Percentiles rank a stretch among this genome's conserved stretches.
These are phyloP conservation scores for Olyra latifolia DNA, from an alignment of 176 grass and related monocot genomes.

Conservation along the genomic window DNA sequence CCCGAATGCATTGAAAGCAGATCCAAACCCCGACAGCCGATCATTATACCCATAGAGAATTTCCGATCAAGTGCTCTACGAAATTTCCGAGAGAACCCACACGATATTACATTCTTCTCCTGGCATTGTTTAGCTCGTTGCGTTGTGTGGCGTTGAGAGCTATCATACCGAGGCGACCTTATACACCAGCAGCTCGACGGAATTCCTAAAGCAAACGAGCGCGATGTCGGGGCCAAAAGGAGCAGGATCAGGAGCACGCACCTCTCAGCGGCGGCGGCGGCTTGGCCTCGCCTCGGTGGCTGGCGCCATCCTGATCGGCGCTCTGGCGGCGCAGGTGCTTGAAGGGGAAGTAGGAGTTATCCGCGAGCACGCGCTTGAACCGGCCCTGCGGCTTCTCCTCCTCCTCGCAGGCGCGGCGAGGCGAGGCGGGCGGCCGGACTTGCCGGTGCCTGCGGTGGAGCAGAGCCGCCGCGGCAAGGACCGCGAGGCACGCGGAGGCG, in stretches of 20 bases:
- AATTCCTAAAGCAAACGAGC: neutral
- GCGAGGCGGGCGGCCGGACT: neutral
- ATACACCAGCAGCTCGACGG: neutral
- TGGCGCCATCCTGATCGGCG: conserved; percentile 18
- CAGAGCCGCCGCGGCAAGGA: conserved; percentile 42
- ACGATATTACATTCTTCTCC: neutral
- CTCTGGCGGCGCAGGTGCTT: conserved; percentile 65
- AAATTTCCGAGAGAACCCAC: conserved; percentile 21
- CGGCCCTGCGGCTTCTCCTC: conserved; percentile 76
- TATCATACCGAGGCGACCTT: neutral
- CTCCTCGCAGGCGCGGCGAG: conserved; percentile 46
- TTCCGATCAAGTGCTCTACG: conserved; percentile 1
- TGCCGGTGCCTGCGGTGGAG: conserved; percentile 37
- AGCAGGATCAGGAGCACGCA: neutral
- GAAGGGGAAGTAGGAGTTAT: conserved; percentile 80
- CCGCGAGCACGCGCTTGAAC: conserved; percentile 75
- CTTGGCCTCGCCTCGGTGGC: conserved; percentile 1
- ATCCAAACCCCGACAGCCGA: neutral
- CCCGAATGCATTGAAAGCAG: neutral
- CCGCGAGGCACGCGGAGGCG: conserved; percentile 33
- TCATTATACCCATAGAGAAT: neutral
- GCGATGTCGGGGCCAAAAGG: conserved; percentile 7
- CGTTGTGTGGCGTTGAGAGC: neutral
- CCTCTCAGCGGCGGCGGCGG: neutral
- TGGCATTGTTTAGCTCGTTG: neutral